A percentile compares a stretch with the other conserved stretches of the same genome.
Conservation (phyloP, 2,329 filamentous ascomycete genomes). For the Epichloe hybrida region DNA sequence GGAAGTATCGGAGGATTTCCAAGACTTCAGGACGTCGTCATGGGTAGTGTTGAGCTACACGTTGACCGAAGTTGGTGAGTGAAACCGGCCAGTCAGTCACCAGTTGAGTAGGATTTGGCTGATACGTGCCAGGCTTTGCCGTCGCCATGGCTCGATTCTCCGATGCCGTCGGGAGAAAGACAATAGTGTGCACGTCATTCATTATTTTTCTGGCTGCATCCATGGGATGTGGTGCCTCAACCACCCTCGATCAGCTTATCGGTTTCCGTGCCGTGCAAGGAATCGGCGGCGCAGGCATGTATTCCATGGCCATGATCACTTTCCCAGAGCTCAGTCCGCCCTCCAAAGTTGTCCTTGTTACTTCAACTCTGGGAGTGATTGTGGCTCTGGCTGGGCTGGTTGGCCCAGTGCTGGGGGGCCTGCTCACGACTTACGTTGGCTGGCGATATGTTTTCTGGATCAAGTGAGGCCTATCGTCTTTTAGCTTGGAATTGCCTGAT, state of each 20-base stretch:
- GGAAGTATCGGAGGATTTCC: slow-evolving; percentile 39
- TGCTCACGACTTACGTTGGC: slow-evolving; percentile 33
- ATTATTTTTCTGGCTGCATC: slow-evolving; percentile 44
- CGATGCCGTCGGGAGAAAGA: slow-evolving; percentile 38
- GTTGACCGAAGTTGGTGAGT: slow-evolving; percentile 39
- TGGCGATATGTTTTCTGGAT: slow-evolving; percentile 48
- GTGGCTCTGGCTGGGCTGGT: slow-evolving; percentile 36
- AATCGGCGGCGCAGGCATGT: slow-evolving; percentile 31
- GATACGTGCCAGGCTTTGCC: slow-evolving; percentile 17
- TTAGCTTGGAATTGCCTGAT: no score
- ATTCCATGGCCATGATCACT: slow-evolving; percentile 41
- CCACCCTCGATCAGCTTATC: slow-evolving; percentile 28
- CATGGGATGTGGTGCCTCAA: slow-evolving; percentile 32
- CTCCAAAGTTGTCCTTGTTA: slow-evolving; percentile 28
- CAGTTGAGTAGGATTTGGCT: not conserved
- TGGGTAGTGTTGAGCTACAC: slow-evolving; percentile 44
- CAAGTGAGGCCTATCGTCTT: slow-evolving; percentile 27
- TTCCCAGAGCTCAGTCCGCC: slow-evolving; percentile 35
- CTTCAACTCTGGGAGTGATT: slow-evolving; percentile 34
- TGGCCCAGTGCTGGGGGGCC: slow-evolving; percentile 40
- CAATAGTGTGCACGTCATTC: slow-evolving; percentile 36
- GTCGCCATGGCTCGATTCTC: slow-evolving; percentile 39
- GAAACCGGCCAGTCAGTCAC: not conserved
- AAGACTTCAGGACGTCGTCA: slow-evolving; percentile 30
- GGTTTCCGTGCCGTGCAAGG: slow-evolving; percentile 36